A percentile compares a stretch with the other conserved stretches of the same genome.
Conservation (phyloP, 2,329 filamentous ascomycete genomes). For the Trichoderma harzianum region DNA sequence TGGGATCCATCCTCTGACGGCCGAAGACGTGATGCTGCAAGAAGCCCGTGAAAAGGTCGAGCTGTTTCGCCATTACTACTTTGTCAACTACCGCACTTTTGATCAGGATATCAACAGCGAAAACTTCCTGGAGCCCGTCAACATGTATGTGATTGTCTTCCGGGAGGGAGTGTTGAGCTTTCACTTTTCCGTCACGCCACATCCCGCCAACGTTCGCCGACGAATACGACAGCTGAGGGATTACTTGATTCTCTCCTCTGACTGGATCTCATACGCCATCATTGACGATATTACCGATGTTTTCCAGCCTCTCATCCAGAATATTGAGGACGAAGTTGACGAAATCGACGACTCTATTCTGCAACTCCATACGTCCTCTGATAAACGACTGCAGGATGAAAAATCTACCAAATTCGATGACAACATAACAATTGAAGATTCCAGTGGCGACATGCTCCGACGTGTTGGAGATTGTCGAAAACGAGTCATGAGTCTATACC, state of each 20-base stretch:
- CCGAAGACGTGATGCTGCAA: constrained; percentile 95
- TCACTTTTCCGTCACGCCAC: constrained; percentile 93
- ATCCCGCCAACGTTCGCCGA: constrained; percentile 91
- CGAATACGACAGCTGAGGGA: constrained; percentile 91
- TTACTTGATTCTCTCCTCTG: constrained; percentile 86
- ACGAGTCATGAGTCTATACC: constrained; percentile 94
- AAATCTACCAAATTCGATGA: constrained; percentile 47
- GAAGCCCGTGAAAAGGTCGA: constrained; percentile 98
- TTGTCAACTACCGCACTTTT: constrained; percentile 97
- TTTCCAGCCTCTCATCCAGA: constrained; percentile 86
- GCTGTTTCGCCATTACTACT: constrained; percentile 95
- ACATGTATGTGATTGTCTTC: constrained; percentile 97
- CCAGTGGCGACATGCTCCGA: constrained; percentile 78
- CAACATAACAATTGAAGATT: constrained; percentile 42
- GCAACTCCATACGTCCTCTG: constrained; percentile 65
- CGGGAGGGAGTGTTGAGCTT: constrained; percentile 93
- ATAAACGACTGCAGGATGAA: constrained; percentile 39
- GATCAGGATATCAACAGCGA: constrained; percentile 90
- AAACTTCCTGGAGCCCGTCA: constrained; percentile 89
- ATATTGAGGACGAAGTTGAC: constrained; percentile 93
- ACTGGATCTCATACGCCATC: constrained; percentile 98
- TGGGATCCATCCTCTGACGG: constrained; percentile 90
- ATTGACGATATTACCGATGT: constrained; percentile 98
- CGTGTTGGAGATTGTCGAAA: constrained; percentile 92
- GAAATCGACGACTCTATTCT: constrained; percentile 93